These are phyloP conservation scores for Camillea tinctor DNA, from an alignment of 2,329 filamentous ascomycete species.

Conservation along the genomic window DNA sequence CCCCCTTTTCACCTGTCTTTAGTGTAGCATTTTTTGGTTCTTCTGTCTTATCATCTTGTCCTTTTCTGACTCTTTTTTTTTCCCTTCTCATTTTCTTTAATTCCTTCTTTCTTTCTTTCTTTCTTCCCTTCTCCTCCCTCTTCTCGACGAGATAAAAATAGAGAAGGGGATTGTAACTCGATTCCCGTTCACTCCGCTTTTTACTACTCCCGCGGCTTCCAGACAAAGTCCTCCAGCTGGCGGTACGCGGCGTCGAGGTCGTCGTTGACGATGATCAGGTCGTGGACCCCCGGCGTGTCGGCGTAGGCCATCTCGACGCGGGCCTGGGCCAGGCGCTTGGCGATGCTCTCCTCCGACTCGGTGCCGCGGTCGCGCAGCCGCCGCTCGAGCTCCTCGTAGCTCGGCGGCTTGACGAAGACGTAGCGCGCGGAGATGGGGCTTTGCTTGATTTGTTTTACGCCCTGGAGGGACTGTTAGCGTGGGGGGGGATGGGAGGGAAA, in stretches of 20 bases:
- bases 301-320: slow-evolving; percentile 72
- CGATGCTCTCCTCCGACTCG: slow-evolving; percentile 71
- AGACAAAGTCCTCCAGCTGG: slow-evolving; percentile 51
- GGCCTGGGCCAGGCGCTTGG: slow-evolving; percentile 69
- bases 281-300: slow-evolving; percentile 64
- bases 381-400: slow-evolving; percentile 69
- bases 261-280: slow-evolving; percentile 65
- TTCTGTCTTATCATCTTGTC: no score
- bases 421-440: slow-evolving; percentile 74
- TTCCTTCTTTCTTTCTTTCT: no score
- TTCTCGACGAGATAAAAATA: no score
- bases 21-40: no score
- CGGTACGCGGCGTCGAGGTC: slow-evolving; percentile 51
- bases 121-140: neutral
- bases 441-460: slow-evolving; percentile 88
- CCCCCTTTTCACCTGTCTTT: no score
- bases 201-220: slow-evolving; percentile 29
- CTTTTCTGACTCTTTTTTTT: no score
- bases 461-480: slow-evolving; percentile 46
- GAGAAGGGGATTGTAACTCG: no score
- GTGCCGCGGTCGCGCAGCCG: slow-evolving; percentile 73
- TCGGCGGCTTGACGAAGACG: slow-evolving; percentile 82
- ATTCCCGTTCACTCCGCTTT: neutral
- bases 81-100: no score
- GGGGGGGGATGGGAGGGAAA: neutral